A percentile compares a stretch with the other conserved stretches of the same genome.
These are phyloP conservation scores for Apiospora aurea DNA, from an alignment of 2,329 filamentous ascomycete species.

Conservation along the genomic window DNA sequence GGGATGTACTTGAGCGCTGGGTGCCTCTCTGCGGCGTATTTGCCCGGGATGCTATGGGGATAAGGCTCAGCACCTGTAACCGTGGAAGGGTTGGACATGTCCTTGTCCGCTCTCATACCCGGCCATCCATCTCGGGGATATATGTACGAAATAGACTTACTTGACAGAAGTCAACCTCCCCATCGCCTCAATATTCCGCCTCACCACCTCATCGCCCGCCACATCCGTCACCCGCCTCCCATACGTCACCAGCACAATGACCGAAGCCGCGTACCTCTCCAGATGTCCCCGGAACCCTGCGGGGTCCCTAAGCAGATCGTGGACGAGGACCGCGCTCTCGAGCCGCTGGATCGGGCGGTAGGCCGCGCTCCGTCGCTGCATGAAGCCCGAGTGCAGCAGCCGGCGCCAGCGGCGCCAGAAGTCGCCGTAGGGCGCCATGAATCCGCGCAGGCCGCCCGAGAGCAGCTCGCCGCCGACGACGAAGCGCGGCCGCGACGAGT, in stretches of 20 bases:
- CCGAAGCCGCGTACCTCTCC: slow-evolving; percentile 48
- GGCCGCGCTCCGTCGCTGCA: slow-evolving; percentile 51
- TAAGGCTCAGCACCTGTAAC: not conserved
- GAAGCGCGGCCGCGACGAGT: slow-evolving; percentile 53
- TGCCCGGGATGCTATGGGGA: slow-evolving; percentile 41
- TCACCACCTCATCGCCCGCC: slow-evolving; percentile 46
- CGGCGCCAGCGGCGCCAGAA: slow-evolving; percentile 54
- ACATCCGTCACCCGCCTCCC: slow-evolving; percentile 46
- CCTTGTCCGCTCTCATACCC: not conserved
- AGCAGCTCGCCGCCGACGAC: slow-evolving; percentile 53
- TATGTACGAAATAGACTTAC: slow-evolving; percentile 36
- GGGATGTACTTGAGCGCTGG: slow-evolving; percentile 49
- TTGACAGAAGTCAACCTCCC: slow-evolving; percentile 51
- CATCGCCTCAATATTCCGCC: slow-evolving; percentile 50
- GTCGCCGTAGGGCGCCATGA: slow-evolving; percentile 51
- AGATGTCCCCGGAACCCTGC: slow-evolving; percentile 41
- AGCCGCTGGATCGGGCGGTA: slow-evolving; percentile 50
- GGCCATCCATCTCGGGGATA: too few relatives aligned
- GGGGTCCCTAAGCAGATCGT: slow-evolving; percentile 45
- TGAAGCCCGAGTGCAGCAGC: slow-evolving; percentile 51
- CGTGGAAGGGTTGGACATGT: not conserved
- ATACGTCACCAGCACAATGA: slow-evolving; percentile 52
- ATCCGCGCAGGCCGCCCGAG: slow-evolving; percentile 48
- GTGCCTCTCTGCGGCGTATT: slow-evolving; percentile 50
- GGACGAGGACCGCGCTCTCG: slow-evolving; percentile 49